Base-by-base conservation (phyloP, 345 rosid species). In the Sonneratia caseolaris region DNA sequence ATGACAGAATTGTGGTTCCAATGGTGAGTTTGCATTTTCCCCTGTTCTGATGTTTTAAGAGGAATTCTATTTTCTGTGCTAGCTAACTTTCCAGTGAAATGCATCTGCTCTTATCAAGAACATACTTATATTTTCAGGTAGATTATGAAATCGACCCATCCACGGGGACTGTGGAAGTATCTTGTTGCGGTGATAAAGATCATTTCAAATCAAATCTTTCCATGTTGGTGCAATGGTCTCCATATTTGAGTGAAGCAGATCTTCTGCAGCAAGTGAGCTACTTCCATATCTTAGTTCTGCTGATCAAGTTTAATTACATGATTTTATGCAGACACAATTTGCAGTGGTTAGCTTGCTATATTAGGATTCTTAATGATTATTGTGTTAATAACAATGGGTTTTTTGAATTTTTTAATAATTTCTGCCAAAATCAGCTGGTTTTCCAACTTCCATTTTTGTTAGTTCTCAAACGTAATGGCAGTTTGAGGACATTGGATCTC, bases 1-100 rank as follows among this genome's bases (percentile, higher is more conserved):
- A 85, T 75, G 89, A 94, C 79, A 87, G 96, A 81, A 91, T 94
- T 70, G 87, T 94, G 47, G 98, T 94, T 69, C 98, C 98, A 68
- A 90, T 94, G 94, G 97, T 94, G 75, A 84, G 89, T 83, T 75
- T 74, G 66, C 32, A 69, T 71, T n/a, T 43, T 74, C 47, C 7
- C 6, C 49, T 9, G 14, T 32, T 27, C 3, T 62, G 66, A 27
- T 13, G 19, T 62, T 13, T 42, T 11, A 12, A 14, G 32, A 13
- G 64, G 13, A 57, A 57, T 35, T 65, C 42, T 32, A 66, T 37
- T 19, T 35, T 19, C 27, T 18, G 24, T n/a, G 48, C n/a, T 66
- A 66, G 36, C 15, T 8, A 21, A 10, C n/a, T n/a, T n/a, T 37
- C n/a, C 19, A 2, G 22, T 19, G 43, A 42, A 24, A 2, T 22